Conservation (phyloP, 352 stramenopile species). For the Globisporangium mamillatum region DNA sequence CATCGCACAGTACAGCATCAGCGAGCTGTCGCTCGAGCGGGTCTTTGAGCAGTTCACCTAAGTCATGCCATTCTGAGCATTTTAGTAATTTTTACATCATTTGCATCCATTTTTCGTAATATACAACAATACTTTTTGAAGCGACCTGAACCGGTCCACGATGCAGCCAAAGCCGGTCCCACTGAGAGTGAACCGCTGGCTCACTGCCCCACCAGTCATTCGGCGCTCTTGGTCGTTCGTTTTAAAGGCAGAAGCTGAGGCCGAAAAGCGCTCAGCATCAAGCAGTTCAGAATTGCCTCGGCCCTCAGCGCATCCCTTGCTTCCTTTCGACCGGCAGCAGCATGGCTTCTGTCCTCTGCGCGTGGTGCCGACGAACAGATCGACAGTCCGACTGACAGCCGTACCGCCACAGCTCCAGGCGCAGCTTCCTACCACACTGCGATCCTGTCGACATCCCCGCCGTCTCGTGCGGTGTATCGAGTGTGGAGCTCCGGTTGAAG, state of each 20-base stretch:
- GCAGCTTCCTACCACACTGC: neutral
- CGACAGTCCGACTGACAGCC: neutral
- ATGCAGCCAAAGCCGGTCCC: neutral
- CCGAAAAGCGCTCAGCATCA: neutral
- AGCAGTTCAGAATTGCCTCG: conserved; percentile 18
- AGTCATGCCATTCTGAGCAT: neutral
- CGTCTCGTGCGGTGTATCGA: neutral
- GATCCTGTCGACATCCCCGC: neutral
- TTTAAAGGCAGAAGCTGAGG: neutral
- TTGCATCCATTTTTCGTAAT: neutral
- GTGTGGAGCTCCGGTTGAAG: neutral
- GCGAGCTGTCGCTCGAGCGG: conserved; percentile 89
- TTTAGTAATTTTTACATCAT: neutral
- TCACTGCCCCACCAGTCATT: conserved; percentile 10
- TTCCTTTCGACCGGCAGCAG: neutral
- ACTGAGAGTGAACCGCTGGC: neutral
- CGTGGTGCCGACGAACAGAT: neutral
- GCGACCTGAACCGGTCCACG: neutral
- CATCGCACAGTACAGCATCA: conserved; percentile 90
- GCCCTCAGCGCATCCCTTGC: neutral
- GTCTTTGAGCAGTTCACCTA: conserved; percentile 93
- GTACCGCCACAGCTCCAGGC: neutral
- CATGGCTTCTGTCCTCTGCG: neutral
- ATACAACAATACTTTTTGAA: neutral
- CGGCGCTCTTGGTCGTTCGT: neutral